Evolutionary conservation across 108 stramenopile species (phyloP).

Genomic region (Aurantiochytrium sp.): DNA sequence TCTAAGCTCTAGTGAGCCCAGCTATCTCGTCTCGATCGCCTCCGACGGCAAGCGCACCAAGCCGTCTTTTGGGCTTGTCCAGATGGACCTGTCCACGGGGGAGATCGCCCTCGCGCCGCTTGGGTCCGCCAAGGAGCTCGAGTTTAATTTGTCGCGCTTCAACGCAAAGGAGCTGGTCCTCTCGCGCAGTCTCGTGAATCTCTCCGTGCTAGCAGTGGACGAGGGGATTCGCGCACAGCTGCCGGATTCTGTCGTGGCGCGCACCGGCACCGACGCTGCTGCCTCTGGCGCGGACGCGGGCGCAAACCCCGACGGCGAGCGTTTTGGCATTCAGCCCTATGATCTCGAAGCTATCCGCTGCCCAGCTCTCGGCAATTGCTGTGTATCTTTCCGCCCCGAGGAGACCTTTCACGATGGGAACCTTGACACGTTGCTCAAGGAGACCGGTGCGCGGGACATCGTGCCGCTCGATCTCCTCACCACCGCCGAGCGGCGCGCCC

Average conservation of each 20-base stretch:
- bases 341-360: neutral
- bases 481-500: neutral
- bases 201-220: neutral
- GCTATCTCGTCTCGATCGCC: neutral
- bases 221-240: neutral
- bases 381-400: neutral
- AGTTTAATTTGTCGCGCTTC: neutral
- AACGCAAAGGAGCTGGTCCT: neutral
- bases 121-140: neutral
- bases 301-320: too few species aligned
- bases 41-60: neutral
- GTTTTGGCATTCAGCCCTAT: neutral
- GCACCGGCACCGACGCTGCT: too few species aligned
- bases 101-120: neutral
- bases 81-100: neutral
- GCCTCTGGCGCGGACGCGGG: too few species aligned
- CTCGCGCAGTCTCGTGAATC: neutral
- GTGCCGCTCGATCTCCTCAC: neutral
- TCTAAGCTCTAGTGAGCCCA: neutral
- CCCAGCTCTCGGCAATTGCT: constrained; percentile 10
- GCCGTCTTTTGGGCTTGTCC: neutral
- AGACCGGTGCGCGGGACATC: neutral
- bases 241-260: too few species aligned
- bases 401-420: neutral
- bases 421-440: neutral